A percentile compares a stretch with the other conserved stretches of the same genome.
phyloP scores from a whole-genome alignment of 495 filamentous ascomycete genomes.

The Penicillium manginii region DNA sequence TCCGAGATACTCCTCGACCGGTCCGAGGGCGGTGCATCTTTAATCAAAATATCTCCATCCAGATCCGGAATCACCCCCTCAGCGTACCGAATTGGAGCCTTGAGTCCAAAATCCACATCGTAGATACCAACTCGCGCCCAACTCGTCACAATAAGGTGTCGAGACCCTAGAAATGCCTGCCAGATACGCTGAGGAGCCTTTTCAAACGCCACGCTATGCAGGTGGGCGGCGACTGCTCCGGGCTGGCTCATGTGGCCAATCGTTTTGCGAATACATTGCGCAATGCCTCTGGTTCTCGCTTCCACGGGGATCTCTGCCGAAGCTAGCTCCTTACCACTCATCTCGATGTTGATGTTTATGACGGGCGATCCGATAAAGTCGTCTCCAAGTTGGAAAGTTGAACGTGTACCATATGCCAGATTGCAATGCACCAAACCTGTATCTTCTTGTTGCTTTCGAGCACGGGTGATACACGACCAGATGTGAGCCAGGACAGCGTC shows the following conservation, averaged over 20 bases:
- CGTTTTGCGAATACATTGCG: conserved; percentile 30
- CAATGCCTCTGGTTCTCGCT: not conserved
- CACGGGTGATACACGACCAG: conserved; percentile 34
- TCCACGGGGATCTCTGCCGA: conserved; percentile 6
- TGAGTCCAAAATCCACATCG: conserved; percentile 32
- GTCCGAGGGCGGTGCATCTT: conserved; percentile 29
- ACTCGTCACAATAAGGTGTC: conserved; percentile 35
- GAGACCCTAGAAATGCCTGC: conserved; percentile 36
- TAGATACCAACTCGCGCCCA: conserved; percentile 34
- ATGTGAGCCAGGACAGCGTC: conserved; percentile 39
- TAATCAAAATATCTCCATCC: conserved; percentile 33
- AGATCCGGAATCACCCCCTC: conserved; percentile 28
- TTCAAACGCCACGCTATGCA: conserved; percentile 36
- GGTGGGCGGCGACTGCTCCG: conserved; percentile 23
- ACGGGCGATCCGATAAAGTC: conserved; percentile 30
- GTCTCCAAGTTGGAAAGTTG: conserved; percentile 20
- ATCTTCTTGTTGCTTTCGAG: conserved; percentile 26
- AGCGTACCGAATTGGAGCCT: conserved; percentile 22
- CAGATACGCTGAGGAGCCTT: conserved; percentile 37
- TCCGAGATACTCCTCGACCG: not conserved
- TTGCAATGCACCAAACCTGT: conserved; percentile 26
- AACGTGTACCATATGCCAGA: conserved; percentile 24
- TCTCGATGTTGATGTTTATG: conserved; percentile 33
- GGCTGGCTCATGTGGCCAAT: conserved; percentile 22
- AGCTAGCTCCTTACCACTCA: conserved; percentile 16